Base-by-base conservation (phyloP, 2,329 filamentous ascomycete species). In the Phialophora chinensis region DNA sequence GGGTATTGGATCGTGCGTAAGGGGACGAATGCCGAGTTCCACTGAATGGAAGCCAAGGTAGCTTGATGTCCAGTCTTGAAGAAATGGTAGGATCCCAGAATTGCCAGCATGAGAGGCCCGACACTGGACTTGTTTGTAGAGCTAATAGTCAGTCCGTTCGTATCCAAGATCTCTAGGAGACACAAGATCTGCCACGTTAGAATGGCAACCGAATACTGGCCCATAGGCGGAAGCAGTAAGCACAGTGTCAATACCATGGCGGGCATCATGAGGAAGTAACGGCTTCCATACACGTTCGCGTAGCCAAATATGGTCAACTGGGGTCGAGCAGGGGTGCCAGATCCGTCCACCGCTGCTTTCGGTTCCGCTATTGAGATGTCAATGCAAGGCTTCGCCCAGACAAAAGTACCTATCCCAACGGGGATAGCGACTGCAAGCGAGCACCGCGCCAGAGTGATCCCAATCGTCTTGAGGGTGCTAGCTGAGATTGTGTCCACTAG, bases 21-120 rank as follows among this genome's bases (percentile, higher is more conserved):
- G 0, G 94, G 91, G 71, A 99, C 91, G 79, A 99, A 99, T 2
- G 93, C 94, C 23, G 88, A 87, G 80, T 99, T 95, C 95, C 95
- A 99, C 76, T 99, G 95, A 75, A 99, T 94, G 71, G 88, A 91
- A 72, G 89, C 86, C 27, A 97, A 85, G 0, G 89, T 90, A 12
- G 94, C 94, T 79, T 98, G 94, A 78, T 99, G 95, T 68, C 95
- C 95, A 0, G 95, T 99, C 76, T 96, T 97, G 87, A 99, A 99
- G 83, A 89, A 99, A 82, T 97, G 90, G 79, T 94, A 96, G 74
- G 91, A 92, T 66, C 93, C 95, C 0, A 99, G 87, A n/a, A 98
- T 81, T 11, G 89, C 94, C 29, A 98, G 86, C 69, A 96, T 85
- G 47, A 95, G 82, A 23, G 95, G 93, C 0, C 93, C 94, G 73